phyloP scores from a whole-genome alignment of 176 grass and related monocot genomes.

The bread wheat (Triticum aestivum) region DNA sequence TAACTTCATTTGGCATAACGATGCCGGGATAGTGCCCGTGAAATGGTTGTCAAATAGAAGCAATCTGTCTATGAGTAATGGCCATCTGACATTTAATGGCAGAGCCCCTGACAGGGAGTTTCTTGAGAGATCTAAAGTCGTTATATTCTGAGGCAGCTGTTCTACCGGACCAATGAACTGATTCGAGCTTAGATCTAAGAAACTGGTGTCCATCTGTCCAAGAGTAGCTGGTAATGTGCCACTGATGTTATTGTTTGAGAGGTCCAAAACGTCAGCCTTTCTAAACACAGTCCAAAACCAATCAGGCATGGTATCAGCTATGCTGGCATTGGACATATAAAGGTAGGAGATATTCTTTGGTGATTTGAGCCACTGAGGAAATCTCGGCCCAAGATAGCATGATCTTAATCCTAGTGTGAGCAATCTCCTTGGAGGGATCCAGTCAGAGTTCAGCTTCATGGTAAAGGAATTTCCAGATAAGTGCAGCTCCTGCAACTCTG shows the following conservation, averaged over 20 bases:
- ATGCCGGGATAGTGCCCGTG: slow-evolving; percentile 15
- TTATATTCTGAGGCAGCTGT: not conserved
- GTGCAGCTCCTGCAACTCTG: too few species aligned
- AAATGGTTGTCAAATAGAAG: slow-evolving; percentile 18
- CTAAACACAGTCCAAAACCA: not conserved
- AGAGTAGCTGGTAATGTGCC: not conserved
- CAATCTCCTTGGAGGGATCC: too few species aligned
- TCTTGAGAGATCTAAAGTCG: not conserved
- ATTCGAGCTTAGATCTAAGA: not conserved
- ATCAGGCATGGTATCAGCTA: not conserved
- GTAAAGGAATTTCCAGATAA: too few species aligned
- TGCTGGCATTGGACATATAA: not conserved
- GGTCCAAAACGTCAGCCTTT: not conserved
- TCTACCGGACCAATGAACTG: not conserved
- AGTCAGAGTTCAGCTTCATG: too few species aligned
- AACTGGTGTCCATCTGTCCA: not conserved
- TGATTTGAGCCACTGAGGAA: not conserved
- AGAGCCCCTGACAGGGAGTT: not conserved
- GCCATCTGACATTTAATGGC: not conserved
- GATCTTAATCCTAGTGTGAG: too few species aligned
- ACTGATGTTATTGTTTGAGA: not conserved
- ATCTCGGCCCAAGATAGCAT: too few species aligned
- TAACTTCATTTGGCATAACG: not conserved
- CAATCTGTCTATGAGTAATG: not conserved
- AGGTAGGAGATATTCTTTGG: not conserved